Base-by-base conservation (phyloP, 805 yeast species). In the Lipomyces oligophaga region DNA sequence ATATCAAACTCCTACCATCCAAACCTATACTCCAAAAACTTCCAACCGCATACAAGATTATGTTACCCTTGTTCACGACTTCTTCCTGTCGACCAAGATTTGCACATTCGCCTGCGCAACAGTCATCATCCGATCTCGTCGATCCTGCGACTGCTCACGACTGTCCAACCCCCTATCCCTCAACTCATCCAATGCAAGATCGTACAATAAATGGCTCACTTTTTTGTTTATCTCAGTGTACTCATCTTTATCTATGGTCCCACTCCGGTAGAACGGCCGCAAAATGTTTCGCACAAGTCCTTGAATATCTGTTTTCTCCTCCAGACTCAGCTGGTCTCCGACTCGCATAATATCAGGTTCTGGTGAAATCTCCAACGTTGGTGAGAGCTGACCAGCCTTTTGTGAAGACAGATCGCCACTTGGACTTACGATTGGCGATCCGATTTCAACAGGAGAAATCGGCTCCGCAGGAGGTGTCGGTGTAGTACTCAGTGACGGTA, bases 221-320 rank as follows among this genome's bases (percentile, higher is more conserved):
- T 65, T 66, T 65, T 76, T 77, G 64, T 85, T 85, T 44, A 84
- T 71, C 13, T 62, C 63, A 2, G 86, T 81, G 60, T 80, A 85
- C 41, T 69, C 68, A 3, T 66, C 66, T 24, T 65, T 67, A 25
- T 55, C 62, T 3, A 70, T 55, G 2, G 46, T 47, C 0, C 67
- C 67, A 3, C 66, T 63, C 15, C 67, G 63, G 58, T 77, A 79
- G 22, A 73, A 62, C 1, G 77, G 76, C 39, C 78, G 67, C 38
- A 85, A 60, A 16, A 67, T 70, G 16, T 72, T 67, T 33, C 86
- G 66, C 8, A 85, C 80, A 26, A 78, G 64, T 18, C 67, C 68
- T 60, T 84, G 93, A 13, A 85, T 73, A 27, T 67, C 63, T 16
- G 67, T 60, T 58, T 85, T 84, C 51, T 78, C 79, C 13, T 46